Base-by-base conservation (phyloP, 495 filamentous ascomycete species). In the Trichoderma erinaceum region DNA sequence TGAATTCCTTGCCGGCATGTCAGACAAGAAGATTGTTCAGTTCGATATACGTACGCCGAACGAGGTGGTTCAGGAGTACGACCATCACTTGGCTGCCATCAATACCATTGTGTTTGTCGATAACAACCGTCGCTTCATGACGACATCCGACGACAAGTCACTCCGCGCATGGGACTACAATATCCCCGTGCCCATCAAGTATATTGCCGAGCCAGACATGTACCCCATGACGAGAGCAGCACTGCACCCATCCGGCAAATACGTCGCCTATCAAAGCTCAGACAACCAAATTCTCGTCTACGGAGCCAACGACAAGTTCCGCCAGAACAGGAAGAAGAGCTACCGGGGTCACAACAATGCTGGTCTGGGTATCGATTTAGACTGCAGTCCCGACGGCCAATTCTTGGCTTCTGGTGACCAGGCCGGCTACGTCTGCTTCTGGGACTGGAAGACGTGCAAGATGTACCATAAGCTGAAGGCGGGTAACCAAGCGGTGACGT, bases 371-470 rank as follows among this genome's bases (percentile, higher is more conserved):
- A 91, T 97, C 71, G 95, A 97, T 72, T 82, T 99, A 64, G 88
- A 88, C 48, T 89, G 93, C 77, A 90, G 87, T 67, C 95, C 95
- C 1, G 95, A 97, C 73, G 95, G 95, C 3, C 90, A 93, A 73
- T 92, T 97, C 74, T 82, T 98, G 65, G 87, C 83, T 15, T 89
- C 84, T 43, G 95, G 95, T 67, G 96, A 98, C 75, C 89, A 83
- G 48, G 92, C 83, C 48, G 95, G 95, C 27, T 97, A 85, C 72
- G 88, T 94, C 58, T 97, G 91, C 77, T 97, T 97, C 80, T 99
- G 93, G 93, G 94, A 97, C 77, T 98, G 91, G 88, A 99, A 98
- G 86, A 97, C 92, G 46, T 92, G 93, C 73, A 98, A 97, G 79
- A 92, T 99, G 91, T 97, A 90, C 77, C 90, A 95, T 78, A 98